Conservation (phyloP, 2,329 filamentous ascomycete species). For the Claviceps sp. region DNA sequence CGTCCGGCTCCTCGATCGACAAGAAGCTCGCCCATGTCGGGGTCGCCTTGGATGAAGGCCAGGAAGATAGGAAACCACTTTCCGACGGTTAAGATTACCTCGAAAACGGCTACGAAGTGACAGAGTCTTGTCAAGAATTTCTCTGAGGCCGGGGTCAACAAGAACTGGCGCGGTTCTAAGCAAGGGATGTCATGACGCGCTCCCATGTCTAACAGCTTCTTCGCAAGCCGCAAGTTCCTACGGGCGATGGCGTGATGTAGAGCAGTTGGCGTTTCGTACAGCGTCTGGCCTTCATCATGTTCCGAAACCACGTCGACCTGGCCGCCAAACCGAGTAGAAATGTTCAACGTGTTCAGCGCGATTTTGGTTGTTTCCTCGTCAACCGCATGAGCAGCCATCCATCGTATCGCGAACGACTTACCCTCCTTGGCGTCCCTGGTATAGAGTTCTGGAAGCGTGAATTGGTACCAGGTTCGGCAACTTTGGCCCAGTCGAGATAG, state of each 20-base stretch:
- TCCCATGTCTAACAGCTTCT: background rate
- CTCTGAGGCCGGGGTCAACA: too few relatives aligned
- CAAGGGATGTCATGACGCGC: background rate
- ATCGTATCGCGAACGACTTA: slow-evolving; percentile 1
- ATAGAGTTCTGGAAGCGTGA: background rate
- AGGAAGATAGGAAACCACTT: slow-evolving; percentile 1
- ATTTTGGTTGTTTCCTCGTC: background rate
- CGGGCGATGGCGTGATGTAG: background rate
- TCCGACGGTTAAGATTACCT: too few relatives aligned
- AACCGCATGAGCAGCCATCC: background rate
- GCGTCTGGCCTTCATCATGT: too few relatives aligned
- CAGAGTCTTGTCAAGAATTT: background rate
- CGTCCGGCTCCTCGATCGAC: background rate
- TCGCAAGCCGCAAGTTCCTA: background rate
- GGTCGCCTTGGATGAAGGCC: background rate
- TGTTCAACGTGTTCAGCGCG: background rate
- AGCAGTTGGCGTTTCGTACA: background rate
- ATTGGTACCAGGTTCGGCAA: background rate
- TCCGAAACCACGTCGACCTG: background rate
- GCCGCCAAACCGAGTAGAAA: background rate
- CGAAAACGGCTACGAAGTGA: background rate
- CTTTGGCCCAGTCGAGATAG: background rate
- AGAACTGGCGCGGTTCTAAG: background rate
- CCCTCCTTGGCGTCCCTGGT: background rate
- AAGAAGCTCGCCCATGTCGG: background rate